Evolutionary conservation across 2,329 filamentous ascomycete species (phyloP), one percentile per base, ranked within the genome.

Genomic region (Cladosporium sp.): DNA sequence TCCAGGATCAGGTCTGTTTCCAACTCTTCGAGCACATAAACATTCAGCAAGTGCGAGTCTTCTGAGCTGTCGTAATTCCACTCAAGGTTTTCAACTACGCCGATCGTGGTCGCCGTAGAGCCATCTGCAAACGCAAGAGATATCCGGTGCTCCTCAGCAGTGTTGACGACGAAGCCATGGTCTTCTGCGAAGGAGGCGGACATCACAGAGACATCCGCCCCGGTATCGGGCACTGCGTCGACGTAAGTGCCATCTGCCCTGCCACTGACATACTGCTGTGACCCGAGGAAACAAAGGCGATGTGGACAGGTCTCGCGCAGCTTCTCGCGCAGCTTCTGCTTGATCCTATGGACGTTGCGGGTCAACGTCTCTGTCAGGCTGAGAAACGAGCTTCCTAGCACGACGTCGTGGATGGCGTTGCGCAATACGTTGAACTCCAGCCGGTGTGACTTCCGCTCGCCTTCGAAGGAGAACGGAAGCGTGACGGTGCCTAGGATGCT

Each of bases 171-270:
- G 28, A 37, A 49, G 5, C 58, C 64, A 29, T 56, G 21, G 3
- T 35, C 14, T 21, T n/a, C 1, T 23, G 65, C 65, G n/a, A 63
- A 35, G 1, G 28, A 5, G 14, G 49, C 8, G 2, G 65, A 66
- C 52, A 66, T 58, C 18, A 57, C 23, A 0, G 31, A 10, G 0
- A 63, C 33, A 31, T 66, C 50, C 0, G 65, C 62, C 1, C 58
- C 65, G 1, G 59, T 62, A 21, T 66, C 65, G 0, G 65, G 50
- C 5, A 63, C 18, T 5, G 59, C 53, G 18, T 23, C 31, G 10
- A 57, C 58, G 8, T n/a, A 14, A 1, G 16, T 18, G 16, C 44
- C 64, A 29, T 57, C 33, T 3, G 28, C 52, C 14, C 16, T 33
- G 8, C 64, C 64, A 16, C 26, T 0, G 31, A 66, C 58, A 6